Conservation (phyloP, 1,284 basidiomycete species). For the Rhodotorula sp. region DNA sequence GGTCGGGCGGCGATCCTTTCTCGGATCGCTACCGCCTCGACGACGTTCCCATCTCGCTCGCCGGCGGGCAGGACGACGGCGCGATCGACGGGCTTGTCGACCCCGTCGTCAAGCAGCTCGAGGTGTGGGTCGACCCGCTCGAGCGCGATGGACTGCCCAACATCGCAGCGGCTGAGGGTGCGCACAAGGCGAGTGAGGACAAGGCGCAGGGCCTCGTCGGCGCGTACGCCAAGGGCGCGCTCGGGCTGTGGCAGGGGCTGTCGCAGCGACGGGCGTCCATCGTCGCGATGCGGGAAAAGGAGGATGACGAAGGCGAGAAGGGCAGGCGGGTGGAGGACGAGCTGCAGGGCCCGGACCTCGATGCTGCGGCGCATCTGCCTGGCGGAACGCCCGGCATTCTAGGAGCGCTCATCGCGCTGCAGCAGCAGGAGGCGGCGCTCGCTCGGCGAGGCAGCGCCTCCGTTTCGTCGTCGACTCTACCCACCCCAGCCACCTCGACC, state of each 20-base stretch:
- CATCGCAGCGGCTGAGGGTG: conserved; percentile 32
- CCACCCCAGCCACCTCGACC: neutral
- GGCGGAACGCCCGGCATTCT: conserved; percentile 30
- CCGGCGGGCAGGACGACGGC: conserved; percentile 2
- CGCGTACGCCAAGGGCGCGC: conserved; percentile 40
- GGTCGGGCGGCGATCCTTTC: neutral
- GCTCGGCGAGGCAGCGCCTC: neutral
- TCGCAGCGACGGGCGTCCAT: conserved; percentile 5
- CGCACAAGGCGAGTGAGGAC: conserved; percentile 27
- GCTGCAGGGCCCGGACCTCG: neutral
- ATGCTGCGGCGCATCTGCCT: neutral
- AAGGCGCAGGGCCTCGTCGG: conserved; percentile 40
- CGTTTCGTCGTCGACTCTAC: conserved; percentile 6
- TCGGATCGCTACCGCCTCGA: conserved; percentile 11
- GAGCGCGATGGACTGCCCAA: conserved; percentile 54
- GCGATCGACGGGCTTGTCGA: neutral
- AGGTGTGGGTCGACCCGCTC: conserved; percentile 52
- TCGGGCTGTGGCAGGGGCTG: conserved; percentile 14
- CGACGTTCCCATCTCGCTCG: conserved; percentile 12
- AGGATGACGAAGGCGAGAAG: conserved; percentile 9
- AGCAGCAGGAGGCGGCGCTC: conserved; percentile 23
- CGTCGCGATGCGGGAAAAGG: neutral
- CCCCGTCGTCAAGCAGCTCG: conserved; percentile 1
- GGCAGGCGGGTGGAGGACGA: neutral
- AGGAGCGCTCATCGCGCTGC: conserved; percentile 40